Percentiles rank a stretch among this genome's conserved stretches.
Evolutionary conservation across 305 asterid genomes (phyloP).

Genomic region (Rubia balearica): DNA sequence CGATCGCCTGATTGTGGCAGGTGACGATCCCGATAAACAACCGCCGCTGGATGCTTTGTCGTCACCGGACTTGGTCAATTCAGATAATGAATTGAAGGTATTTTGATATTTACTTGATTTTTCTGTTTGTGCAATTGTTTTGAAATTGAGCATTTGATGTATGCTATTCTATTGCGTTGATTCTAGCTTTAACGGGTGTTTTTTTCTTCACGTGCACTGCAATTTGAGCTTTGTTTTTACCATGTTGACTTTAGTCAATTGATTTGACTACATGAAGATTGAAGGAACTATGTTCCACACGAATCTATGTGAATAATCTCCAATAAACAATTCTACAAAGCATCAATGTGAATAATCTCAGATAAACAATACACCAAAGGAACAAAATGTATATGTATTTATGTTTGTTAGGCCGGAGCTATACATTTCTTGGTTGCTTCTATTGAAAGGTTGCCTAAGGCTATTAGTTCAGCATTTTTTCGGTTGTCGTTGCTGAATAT

Average conservation of each 20-base stretch:
- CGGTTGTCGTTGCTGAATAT: background rate
- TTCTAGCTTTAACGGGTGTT: background rate
- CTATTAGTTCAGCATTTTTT: background rate
- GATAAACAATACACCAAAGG: too few relatives aligned
- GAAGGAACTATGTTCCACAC: background rate
- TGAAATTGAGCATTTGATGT: background rate
- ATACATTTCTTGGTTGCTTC: background rate
- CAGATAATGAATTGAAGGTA: conserved; percentile 52
- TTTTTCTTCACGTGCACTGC: background rate
- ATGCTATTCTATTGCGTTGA: too few relatives aligned
- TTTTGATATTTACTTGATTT: background rate
- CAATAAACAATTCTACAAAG: too few relatives aligned
- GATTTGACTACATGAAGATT: conserved; percentile 6
- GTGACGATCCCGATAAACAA: conserved; percentile 50
- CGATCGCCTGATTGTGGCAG: conserved; percentile 18
- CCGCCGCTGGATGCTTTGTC: conserved; percentile 44
- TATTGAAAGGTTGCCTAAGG: background rate
- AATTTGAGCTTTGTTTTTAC: background rate
- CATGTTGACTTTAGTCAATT: conserved; percentile 1
- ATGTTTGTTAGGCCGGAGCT: too few relatives aligned
- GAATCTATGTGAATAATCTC: background rate
- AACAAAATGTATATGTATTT: too few relatives aligned
- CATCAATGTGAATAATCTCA: too few relatives aligned
- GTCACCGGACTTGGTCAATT: conserved; percentile 39
- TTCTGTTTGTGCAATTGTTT: background rate